Conservation (phyloP, 2,329 filamentous ascomycete species). For the Aspergillus sp. region DNA sequence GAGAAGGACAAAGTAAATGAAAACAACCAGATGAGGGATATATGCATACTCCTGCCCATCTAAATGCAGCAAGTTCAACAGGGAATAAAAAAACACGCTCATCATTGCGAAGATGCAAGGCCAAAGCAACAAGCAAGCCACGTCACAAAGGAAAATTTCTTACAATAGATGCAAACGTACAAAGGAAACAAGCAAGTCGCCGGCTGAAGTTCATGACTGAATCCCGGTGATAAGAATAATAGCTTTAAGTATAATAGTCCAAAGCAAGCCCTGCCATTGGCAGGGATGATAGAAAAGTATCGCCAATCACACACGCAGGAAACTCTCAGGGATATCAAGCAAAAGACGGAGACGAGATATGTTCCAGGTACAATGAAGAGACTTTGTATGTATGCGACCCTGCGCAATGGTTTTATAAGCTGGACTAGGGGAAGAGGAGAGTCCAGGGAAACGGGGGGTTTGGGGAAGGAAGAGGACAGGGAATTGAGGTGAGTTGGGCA, state of each 20-base stretch:
- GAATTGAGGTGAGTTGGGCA: conserved; percentile 4
- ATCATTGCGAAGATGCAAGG: conserved; percentile 29
- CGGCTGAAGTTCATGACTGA: conserved; percentile 27
- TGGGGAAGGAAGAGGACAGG: conserved; percentile 4
- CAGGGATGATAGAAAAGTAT: conserved; percentile 19
- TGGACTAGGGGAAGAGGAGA: background rate
- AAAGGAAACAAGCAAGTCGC: conserved; percentile 21
- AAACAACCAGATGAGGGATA: conserved; percentile 24
- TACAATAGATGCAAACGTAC: conserved; percentile 22
- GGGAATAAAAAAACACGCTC: conserved; percentile 21
- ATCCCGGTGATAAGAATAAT: conserved; percentile 29
- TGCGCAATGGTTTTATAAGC: conserved; percentile 16
- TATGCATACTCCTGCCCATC: conserved; percentile 32
- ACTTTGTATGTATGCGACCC: conserved; percentile 15
- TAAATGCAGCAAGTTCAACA: conserved; percentile 32
- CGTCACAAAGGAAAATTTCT: conserved; percentile 21
- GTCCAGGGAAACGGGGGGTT: background rate
- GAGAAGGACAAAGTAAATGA: conserved; percentile 20
- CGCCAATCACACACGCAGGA: conserved; percentile 17
- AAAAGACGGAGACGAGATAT: conserved; percentile 22
- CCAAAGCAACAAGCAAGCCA: conserved; percentile 26
- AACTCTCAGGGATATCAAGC: conserved; percentile 17
- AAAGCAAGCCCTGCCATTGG: conserved; percentile 13
- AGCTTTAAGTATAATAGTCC: conserved; percentile 23
- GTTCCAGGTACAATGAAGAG: conserved; percentile 14